Percentiles rank a stretch among this genome's conserved stretches.
These are phyloP conservation scores for Leishmania tarentolae DNA, from an alignment of 208 protist genomes.

Conservation along the genomic window DNA sequence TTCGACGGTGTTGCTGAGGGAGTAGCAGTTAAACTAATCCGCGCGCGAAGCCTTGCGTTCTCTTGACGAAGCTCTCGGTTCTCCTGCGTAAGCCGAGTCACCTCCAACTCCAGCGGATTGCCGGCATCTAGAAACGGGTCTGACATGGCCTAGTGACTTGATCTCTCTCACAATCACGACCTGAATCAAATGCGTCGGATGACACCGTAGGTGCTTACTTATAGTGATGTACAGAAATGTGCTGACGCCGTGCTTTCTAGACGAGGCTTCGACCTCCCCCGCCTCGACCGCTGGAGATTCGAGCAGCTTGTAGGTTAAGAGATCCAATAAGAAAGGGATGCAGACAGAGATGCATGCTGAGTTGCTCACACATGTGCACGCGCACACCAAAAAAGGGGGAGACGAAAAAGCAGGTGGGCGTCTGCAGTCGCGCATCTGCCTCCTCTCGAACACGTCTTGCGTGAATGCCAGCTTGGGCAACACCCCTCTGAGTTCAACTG, in stretches of 20 bases:
- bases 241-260: not conserved
- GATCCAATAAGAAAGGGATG: not conserved
- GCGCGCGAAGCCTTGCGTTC: slow-evolving; percentile 45
- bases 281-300: not conserved
- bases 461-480: not conserved
- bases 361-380: not conserved
- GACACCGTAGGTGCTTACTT: not conserved
- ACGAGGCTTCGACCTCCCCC: not conserved
- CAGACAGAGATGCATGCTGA: not conserved
- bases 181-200: not conserved
- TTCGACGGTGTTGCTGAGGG: slow-evolving; percentile 1
- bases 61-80: slow-evolving; percentile 65
- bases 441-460: not conserved
- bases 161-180: not conserved
- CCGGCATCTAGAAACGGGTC: slow-evolving; percentile 34
- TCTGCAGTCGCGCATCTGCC: not conserved
- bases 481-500: not conserved
- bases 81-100: slow-evolving; percentile 57
- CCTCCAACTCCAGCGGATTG: slow-evolving; percentile 29
- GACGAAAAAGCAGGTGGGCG: not conserved
- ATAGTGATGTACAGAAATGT: not conserved
- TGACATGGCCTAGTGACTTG: slow-evolving; percentile 10
- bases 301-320: not conserved
- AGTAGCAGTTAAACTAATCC: slow-evolving; percentile 21
- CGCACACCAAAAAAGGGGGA: not conserved